Evolutionary conservation across 371 early-diverging fungal species (phyloP), one percentile per base, ranked within the genome.

Genomic region (Aphelidium insulamus): DNA sequence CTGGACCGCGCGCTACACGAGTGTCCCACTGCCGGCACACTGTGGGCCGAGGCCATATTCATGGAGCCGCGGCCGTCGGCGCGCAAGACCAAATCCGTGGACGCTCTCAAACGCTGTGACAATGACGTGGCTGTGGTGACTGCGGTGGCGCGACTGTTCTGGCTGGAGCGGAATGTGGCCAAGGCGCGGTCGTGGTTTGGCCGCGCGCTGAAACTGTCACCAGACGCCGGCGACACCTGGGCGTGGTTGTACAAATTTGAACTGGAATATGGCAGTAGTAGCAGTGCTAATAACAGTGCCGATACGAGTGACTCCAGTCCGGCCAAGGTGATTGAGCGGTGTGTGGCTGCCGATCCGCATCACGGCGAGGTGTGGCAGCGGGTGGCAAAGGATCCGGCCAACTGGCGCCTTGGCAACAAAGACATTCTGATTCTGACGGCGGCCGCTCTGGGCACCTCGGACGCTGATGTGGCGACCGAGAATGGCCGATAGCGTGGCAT

Each of bases 211-310:
- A 71, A 70, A 34, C 72, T 69, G 3, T 78, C 90, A 41, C 62
- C 79, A 4, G 84, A 91, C 45, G 56, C 69, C 8, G 95, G 94
- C 3, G 95, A 94, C 48, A 64, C 78, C 1, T 94, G 85, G 83
- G 91, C 85, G 6, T 92, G 85, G 82, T 82, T 75, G 69, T 72
- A 72, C 38, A 72, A 74, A 36, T 90, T 92, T 55, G 94, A 94
- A 52, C 33, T 52, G 28, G 62, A 70, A 40, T 72, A 83, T 42
- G 81, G 85, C 0, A 64, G 55, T 9, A 59, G 59, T 36, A 55
- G 60, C 38, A 50, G 43, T n/a, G 37, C 34, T 4, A 20, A 16
- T 17, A 33, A 36, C 7, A 3, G 18, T 9, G 15, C 10, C 9
- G 34, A 26, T 4, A 4, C 15, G 16, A 4, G 14, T 6, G 7